Evolutionary conservation across 768 basidiomycete genomes (phyloP), one percentile per base, ranked within the genome.

Genomic region (Russula earlei): DNA sequence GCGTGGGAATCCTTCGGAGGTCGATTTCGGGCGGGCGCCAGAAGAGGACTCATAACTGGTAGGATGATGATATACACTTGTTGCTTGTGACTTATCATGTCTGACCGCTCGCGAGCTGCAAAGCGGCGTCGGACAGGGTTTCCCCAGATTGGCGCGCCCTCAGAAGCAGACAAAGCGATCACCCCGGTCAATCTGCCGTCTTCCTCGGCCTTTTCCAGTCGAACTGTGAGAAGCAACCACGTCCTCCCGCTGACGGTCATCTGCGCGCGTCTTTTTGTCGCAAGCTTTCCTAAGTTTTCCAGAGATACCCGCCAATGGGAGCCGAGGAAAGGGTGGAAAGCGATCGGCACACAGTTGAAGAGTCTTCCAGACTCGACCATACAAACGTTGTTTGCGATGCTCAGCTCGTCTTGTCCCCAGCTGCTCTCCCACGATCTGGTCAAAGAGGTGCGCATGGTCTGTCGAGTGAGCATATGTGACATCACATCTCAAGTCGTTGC

Each of bases 401-500:
- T 86, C 44, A 73, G 71, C 52, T 65, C 71, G 4, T 66, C 72
- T 14, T 78, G 75, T 65, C 81, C 84, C 12, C 74, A 71, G 2
- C 67, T 77, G 52, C 70, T 87, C 40, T 74, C 69, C 8, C 75
- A 80, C 55, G 77, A 75, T 17, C 69, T 84, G 15, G 82, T 87
- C 34, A 71, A 72, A 36, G 71, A 80, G 59, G 84, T 84, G 60
- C 54, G 76, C 27, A 44, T 43, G 5, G 34, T 40, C 15, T 33
- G 4, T 27, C 36, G 29, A 22, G 15, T 24, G 25, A 34, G 33
- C 15, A 17, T 34, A 46, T 17, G 15, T 36, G 36, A 29, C 14
- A 43, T 7, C 19, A 33, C 42, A 12, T 17, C 24, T 38, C 45
- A 38, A 50, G 27, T 49, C 14, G 50, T 38, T 38, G 3, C 15